A percentile compares a stretch with the other conserved stretches of the same genome.
Evolutionary conservation across 495 filamentous ascomycete genomes (phyloP).

Genomic region (Mytilinidion resinicola): DNA sequence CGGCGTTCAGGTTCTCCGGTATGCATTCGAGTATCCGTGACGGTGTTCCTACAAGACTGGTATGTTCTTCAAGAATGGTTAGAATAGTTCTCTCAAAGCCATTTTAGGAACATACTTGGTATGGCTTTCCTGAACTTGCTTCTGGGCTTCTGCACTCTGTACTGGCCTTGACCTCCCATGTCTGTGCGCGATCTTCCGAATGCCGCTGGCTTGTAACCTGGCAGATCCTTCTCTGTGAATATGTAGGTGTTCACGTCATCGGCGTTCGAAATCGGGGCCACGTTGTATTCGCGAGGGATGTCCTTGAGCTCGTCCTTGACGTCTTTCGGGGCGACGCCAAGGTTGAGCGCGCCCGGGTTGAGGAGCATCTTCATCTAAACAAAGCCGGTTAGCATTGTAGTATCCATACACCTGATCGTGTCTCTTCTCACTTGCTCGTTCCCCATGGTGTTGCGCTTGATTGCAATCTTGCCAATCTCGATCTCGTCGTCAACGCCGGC

Average conservation of each 20-base stretch:
- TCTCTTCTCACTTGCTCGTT: neutral
- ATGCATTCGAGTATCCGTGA: slow-evolving; percentile 71
- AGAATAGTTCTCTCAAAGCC: slow-evolving; percentile 14
- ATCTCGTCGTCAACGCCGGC: slow-evolving; percentile 57
- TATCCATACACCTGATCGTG: slow-evolving; percentile 1
- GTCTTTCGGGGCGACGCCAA: neutral
- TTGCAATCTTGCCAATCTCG: slow-evolving; percentile 69
- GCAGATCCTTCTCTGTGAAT: slow-evolving; percentile 86
- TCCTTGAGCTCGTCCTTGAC: slow-evolving; percentile 42
- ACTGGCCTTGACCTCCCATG: slow-evolving; percentile 7
- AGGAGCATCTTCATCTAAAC: slow-evolving; percentile 48
- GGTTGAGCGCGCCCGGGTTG: slow-evolving; percentile 40
- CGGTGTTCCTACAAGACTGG: slow-evolving; percentile 64
- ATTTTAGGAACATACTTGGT: slow-evolving; percentile 56
- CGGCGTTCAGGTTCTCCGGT: slow-evolving; percentile 61
- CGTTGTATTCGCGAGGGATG: slow-evolving; percentile 75
- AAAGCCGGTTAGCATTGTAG: slow-evolving; percentile 3
- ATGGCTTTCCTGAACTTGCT: slow-evolving; percentile 40
- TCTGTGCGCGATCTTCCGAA: slow-evolving; percentile 3
- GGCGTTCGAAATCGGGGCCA: slow-evolving; percentile 55
- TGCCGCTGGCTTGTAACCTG: slow-evolving; percentile 50
- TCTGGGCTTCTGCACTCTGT: slow-evolving; percentile 16
- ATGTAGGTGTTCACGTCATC: slow-evolving; percentile 72
- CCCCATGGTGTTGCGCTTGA: slow-evolving; percentile 46
- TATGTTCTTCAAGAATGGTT: slow-evolving; percentile 60